These are phyloP conservation scores for Cronartium quercuum DNA, from an alignment of 1,284 basidiomycete species.

Conservation along the genomic window DNA sequence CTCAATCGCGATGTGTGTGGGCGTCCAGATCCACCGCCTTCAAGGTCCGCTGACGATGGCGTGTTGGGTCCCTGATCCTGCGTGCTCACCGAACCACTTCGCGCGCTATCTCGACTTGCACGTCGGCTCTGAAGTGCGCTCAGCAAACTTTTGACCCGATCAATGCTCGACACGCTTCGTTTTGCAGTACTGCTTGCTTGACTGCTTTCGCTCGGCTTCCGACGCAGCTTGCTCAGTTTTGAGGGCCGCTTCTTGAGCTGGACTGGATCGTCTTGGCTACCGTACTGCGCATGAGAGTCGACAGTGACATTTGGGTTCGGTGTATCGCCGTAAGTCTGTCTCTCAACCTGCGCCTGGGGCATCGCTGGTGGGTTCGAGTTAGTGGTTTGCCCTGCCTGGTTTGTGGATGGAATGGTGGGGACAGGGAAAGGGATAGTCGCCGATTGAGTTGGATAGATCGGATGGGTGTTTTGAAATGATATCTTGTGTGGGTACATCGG, in stretches of 20 bases:
- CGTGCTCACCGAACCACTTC: constrained; percentile 14
- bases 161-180: constrained; percentile 6
- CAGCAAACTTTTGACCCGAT: constrained; percentile 8
- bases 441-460: neutral
- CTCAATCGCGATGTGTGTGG: constrained; percentile 13
- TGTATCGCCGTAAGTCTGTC: too few species aligned
- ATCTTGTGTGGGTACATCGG: neutral
- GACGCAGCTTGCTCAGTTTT: constrained; percentile 19
- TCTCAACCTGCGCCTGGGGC: neutral
- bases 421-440: too few species aligned
- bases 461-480: neutral
- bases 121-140: constrained; percentile 3
- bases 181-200: constrained; percentile 16
- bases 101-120: constrained; percentile 14
- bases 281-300: neutral
- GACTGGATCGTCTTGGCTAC: neutral
- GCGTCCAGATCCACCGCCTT: neutral
- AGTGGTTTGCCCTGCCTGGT: neutral
- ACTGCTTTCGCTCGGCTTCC: constrained; percentile 10
- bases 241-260: constrained; percentile 6
- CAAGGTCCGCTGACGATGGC: neutral
- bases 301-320: neutral
- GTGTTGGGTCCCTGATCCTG: constrained; percentile 12
- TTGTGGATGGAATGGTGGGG: neutral
- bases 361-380: neutral